Evolutionary conservation across 2,329 filamentous ascomycete genomes (phyloP), one percentile per base, ranked within the genome.

Genomic region (Sarocladium brachiariae): DNA sequence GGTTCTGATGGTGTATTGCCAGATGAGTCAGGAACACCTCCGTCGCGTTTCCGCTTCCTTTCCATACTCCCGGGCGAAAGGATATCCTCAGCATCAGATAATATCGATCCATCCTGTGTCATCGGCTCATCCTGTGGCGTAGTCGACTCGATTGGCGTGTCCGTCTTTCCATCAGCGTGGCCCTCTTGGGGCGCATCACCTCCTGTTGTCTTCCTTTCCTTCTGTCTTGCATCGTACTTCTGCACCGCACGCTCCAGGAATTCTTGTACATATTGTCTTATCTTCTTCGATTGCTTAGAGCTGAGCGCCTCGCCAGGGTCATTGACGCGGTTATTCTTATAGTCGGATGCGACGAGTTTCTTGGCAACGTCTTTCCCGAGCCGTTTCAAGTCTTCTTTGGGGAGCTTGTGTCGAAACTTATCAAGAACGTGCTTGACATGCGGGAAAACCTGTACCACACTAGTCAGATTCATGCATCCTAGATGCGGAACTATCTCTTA

Each of bases 311-410:
- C 63, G 11, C 81, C 88, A 0, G 90, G 92, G 61, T 96, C 85
- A 41, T 81, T 78, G 9, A 96, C 90, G n/a, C 89, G 84, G 45
- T 83, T 81, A 61, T 92, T 86, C 65, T 95, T 95, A 70, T 88
- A 96, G 65, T 97, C 92, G 0, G 89, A 93, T 16, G 87, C 81
- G 18, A 96, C 91, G 13, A 97, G 78, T 66, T 92, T 95, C 69
- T 96, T 96, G 51, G 83, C 83, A 43, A 92, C 78, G 65, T 85
- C 77, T 59, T 83, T 81, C 51, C 75, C 76, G 45, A 83, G 75
- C 52, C 76, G 76, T 61, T 84, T 84, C 2, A 84, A 64, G 47
- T 84, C 78, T 6, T 96, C 90, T 62, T 86, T 91, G 3, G 89
- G 87, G 19, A 97, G 81, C 67, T 89, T 91, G 61, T 90, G 79